Evolutionary conservation across 352 stramenopile genomes (phyloP), one percentile per base, ranked within the genome.

Genomic region (Plasmopara viticola): DNA sequence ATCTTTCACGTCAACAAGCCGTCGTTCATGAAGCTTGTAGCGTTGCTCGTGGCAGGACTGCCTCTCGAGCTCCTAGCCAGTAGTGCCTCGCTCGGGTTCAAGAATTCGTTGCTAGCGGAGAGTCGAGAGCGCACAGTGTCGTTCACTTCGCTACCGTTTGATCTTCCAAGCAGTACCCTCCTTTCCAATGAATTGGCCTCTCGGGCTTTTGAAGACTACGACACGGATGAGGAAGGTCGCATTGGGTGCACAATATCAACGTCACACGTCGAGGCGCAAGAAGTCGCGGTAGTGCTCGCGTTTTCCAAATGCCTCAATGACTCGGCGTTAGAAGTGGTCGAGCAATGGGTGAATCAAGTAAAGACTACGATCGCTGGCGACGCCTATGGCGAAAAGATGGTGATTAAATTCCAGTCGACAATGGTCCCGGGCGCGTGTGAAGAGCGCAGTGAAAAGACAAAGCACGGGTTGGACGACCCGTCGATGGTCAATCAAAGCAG

Each of bases 261-360:
- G 4, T 9, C 34, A 2, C 33, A 31, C 10, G 40, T 76, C 13
- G 34, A 52, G 10, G 33, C 53, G 15, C 59, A 48, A 5, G 40
- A 60, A 9, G 66, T 66, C 0, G 65, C 62, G 2, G 72, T 84
- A 17, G 51, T 86, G 12, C 54, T 86, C n/a, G 70, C 61, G n/a
- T 72, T 88, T 57, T 85, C 74, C 45, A 81, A 85, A 51, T 86
- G 78, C 31, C 46, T 86, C 14, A 70, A 71, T 51, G 49, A 78
- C 25, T 52, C 53, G 38, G 45, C 64, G n/a, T 37, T 88, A 7
- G 51, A 42, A 6, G 46, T 60, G 12, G 66, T 86, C 8, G 61
- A 84, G 9, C 60, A 63, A 10, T 86, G 78, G 78, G 60, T 88
- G 25, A 51, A 53, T n/a, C 51, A 62, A 38, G 53, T 71, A 0